Evolutionary conservation across 352 stramenopile genomes (phyloP).

Genomic region (Globisporangium barbulae): DNA sequence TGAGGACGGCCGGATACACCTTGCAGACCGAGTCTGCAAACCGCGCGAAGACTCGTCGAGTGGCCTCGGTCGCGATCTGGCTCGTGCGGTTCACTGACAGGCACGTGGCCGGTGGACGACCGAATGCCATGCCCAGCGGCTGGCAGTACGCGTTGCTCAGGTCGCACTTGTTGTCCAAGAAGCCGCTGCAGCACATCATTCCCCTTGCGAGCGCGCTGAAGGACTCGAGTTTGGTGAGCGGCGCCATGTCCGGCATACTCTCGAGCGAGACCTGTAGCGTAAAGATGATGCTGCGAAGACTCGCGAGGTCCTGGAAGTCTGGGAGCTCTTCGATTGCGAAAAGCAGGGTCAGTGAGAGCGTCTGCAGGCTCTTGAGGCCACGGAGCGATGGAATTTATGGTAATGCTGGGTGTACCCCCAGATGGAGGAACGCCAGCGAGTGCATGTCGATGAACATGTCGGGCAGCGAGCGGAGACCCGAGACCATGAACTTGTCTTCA

Average conservation of each 20-base stretch:
- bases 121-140: no score
- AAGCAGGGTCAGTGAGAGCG: conserved; percentile 11
- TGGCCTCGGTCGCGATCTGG: no score
- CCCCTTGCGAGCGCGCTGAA: neutral
- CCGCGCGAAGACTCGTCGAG: no score
- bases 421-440: conserved; percentile 34
- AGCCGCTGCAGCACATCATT: no score
- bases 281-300: conserved; percentile 10
- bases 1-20: no score
- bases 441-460: conserved; percentile 35
- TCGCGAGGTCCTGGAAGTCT: conserved; percentile 27
- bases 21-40: conserved; percentile 1
- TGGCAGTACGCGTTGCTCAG: no score
- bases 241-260: conserved; percentile 13
- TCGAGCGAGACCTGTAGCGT: neutral
- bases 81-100: no score
- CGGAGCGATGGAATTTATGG: conserved; percentile 24
- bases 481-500: neutral
- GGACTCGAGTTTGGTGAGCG: no score
- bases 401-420: conserved; percentile 24
- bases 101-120: no score
- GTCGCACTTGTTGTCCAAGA: no score
- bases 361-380: conserved; percentile 25
- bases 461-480: conserved; percentile 8
- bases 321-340: conserved; percentile 17